Percentiles rank a stretch among this genome's conserved stretches.
Evolutionary conservation across 2,329 filamentous ascomycete species (phyloP).

Genomic region (Chaetoscypha palmicola): DNA sequence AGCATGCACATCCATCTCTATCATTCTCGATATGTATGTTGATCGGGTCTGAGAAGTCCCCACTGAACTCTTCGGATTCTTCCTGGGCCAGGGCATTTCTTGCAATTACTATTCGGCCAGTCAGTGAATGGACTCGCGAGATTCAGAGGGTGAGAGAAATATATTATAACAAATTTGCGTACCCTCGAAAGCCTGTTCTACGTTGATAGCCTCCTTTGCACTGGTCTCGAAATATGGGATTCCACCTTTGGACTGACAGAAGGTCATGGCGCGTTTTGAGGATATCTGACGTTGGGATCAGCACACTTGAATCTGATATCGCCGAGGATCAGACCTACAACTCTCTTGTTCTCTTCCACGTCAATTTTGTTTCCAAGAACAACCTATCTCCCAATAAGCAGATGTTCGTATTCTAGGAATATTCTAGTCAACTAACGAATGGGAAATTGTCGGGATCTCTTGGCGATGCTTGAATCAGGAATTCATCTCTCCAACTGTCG

Average conservation of each 20-base stretch:
- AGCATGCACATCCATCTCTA: constrained; percentile 89
- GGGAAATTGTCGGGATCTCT: constrained; percentile 96
- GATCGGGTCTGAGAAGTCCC: constrained; percentile 95
- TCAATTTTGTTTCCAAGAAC: constrained; percentile 99
- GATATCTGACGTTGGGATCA: constrained; percentile 57
- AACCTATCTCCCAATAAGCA: constrained; percentile 47
- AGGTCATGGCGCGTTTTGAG: constrained; percentile 91
- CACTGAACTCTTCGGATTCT: constrained; percentile 95
- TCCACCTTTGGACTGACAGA: constrained; percentile 93
- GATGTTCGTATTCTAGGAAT: constrained; percentile 4
- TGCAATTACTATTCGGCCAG: constrained; percentile 66
- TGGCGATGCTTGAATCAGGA: constrained; percentile 92
- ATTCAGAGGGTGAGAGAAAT: neutral
- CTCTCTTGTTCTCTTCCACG: constrained; percentile 93
- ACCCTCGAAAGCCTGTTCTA: constrained; percentile 77
- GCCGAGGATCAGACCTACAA: constrained; percentile 46
- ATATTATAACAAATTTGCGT: too few relatives aligned
- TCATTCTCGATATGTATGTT: constrained; percentile 96
- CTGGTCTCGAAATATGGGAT: constrained; percentile 99
- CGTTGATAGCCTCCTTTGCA: constrained; percentile 97
- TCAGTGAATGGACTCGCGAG: constrained; percentile 8
- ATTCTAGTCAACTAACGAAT: constrained; percentile 66
- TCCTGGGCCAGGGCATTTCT: constrained; percentile 93
- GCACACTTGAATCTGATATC: constrained; percentile 1
- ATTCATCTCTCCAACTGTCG: constrained; percentile 97